A percentile compares a stretch with the other conserved stretches of the same genome.
Evolutionary conservation across 1,284 basidiomycete genomes (phyloP).

Genomic region (Cryptococcus sp.): DNA sequence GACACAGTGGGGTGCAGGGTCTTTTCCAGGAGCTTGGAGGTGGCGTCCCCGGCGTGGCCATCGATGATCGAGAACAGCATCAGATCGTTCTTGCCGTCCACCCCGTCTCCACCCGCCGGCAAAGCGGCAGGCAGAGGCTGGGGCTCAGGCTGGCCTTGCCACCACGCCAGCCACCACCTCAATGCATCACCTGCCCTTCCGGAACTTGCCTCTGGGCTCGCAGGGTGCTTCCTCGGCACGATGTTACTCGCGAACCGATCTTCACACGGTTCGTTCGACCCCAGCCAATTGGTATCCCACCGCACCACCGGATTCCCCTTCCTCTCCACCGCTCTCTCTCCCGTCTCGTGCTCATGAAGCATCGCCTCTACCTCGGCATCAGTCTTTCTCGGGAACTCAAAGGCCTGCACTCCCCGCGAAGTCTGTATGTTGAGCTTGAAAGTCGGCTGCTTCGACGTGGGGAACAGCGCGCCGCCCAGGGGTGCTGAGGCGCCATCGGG

Average conservation of each 20-base stretch:
- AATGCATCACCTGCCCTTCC: slow-evolving; percentile 1
- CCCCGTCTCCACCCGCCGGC: neutral
- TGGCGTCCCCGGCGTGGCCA: slow-evolving; percentile 82
- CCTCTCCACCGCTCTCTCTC: slow-evolving; percentile 11
- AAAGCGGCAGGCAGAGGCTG: too few species aligned
- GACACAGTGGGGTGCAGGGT: slow-evolving; percentile 83
- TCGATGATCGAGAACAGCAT: slow-evolving; percentile 88
- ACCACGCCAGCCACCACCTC: neutral
- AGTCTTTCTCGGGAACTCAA: slow-evolving; percentile 31
- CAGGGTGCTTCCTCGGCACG: slow-evolving; percentile 54
- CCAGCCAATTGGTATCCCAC: slow-evolving; percentile 70
- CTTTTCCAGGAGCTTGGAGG: slow-evolving; percentile 77
- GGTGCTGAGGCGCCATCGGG: neutral
- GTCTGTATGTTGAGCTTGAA: slow-evolving; percentile 9
- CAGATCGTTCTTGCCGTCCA: slow-evolving; percentile 58
- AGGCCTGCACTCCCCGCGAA: slow-evolving; percentile 13
- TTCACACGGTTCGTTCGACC: slow-evolving; percentile 86
- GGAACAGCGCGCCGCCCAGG: neutral
- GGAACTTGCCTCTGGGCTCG: neutral
- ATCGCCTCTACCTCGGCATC: slow-evolving; percentile 32
- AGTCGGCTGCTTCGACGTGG: slow-evolving; percentile 3
- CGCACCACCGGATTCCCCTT: slow-evolving; percentile 50
- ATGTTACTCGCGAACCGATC: slow-evolving; percentile 75
- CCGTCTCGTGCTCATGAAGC: slow-evolving; percentile 31
- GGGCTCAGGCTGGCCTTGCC: slow-evolving; percentile 1